Evolutionary conservation across 2,329 filamentous ascomycete genomes (phyloP).

Genomic region (Penicillium nordicum): DNA sequence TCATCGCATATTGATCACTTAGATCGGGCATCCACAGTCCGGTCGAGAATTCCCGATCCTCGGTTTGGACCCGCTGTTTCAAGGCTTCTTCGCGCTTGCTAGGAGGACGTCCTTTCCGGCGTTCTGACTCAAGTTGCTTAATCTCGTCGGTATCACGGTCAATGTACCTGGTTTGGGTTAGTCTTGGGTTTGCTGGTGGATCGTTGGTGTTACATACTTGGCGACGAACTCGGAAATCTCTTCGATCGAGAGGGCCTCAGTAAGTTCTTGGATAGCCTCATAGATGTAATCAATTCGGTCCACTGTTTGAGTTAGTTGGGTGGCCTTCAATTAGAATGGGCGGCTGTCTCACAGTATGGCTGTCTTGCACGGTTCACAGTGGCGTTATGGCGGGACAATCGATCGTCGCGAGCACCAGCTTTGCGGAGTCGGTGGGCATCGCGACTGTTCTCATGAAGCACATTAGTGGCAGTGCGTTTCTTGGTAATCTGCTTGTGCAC

Average conservation of each 20-base stretch:
- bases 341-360: slow-evolving; percentile 58
- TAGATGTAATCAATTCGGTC: slow-evolving; percentile 70
- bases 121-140: slow-evolving; percentile 53
- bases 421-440: slow-evolving; percentile 78
- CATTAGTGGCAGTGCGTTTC: slow-evolving; percentile 72
- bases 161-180: slow-evolving; percentile 32
- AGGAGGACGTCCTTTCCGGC: slow-evolving; percentile 74
- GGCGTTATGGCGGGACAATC: slow-evolving; percentile 68
- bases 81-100: slow-evolving; percentile 74
- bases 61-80: slow-evolving; percentile 64
- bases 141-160: slow-evolving; percentile 38
- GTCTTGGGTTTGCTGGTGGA: not conserved
- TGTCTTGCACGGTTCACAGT: slow-evolving; percentile 70
- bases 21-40: slow-evolving; percentile 83
- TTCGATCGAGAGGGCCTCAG: slow-evolving; percentile 34
- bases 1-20: slow-evolving; percentile 61
- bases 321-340: not conserved
- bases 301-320: slow-evolving; percentile 45
- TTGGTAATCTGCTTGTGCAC: slow-evolving; percentile 86
- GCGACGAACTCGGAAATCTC: slow-evolving; percentile 53
- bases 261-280: slow-evolving; percentile 49
- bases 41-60: slow-evolving; percentile 75
- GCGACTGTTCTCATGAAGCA: slow-evolving; percentile 82
- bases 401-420: slow-evolving; percentile 77
- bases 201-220: slow-evolving; percentile 47